Evolutionary conservation across 73 alveolate genomes (phyloP), one percentile per base, ranked within the genome.

Genomic region (Blepharisma stoltei): DNA sequence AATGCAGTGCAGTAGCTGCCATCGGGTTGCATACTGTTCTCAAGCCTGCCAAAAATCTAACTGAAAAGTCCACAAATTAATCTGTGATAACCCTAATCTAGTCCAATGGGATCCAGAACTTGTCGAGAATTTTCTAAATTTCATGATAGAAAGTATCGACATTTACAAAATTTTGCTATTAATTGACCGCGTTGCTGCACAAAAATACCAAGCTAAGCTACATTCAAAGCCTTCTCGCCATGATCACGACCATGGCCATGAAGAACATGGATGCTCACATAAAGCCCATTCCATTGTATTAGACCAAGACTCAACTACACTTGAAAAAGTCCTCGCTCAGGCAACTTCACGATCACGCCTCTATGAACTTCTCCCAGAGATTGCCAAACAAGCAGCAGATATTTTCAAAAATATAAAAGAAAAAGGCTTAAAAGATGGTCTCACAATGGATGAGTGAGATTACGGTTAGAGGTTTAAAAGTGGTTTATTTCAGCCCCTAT

Each of bases 181-280:
- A n/a, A 60, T 60, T 20, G 73, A 60, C 46, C 73, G 73, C 11
- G 46, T 8, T 18, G 73, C 73, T 25, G 73, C 73, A 14, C 48
- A 14, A 14, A 60, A 60, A 25, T 60, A 14, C 45, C 14, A 60
- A 60, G 4, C 14, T 2, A 60, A 60, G 5, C 14, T 38, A 9
- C 73, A 60, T 60, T n/a, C 46, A 14, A 32, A 32, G 41, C 41
- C 41, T 32, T 32, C 41, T 32, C 41, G 3, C 41, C 41, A 32
- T 32, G 41, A 32, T 32, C 41, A 32, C 41, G 41, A 32, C 41
- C 41, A 32, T 32, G 41, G 41, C 41, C 41, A 32, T 3, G 41
- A 32, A 32, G 73, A 25, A 14, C 46, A 38, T 11, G 14, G 73
- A 8, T 50, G 65, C 4, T n/a, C 46, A 60, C 73, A 60, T 47